Conservation (phyloP, 2,329 filamentous ascomycete genomes). For the Xylogone sp. region DNA sequence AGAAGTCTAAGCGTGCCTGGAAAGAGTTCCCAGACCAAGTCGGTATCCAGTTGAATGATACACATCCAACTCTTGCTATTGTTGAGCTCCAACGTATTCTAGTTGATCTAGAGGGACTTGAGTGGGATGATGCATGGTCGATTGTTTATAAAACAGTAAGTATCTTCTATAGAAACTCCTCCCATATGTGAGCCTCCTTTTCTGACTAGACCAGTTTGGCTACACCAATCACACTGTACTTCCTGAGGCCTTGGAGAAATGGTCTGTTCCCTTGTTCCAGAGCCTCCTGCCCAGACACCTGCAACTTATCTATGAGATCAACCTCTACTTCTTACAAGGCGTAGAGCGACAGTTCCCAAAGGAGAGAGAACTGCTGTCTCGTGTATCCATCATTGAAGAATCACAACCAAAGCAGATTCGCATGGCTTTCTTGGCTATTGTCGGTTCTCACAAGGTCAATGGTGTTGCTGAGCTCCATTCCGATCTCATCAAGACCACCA, state of each 20-base stretch:
- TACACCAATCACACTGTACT: slow-evolving; percentile 99
- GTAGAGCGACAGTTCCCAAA: slow-evolving; percentile 90
- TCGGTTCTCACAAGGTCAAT: slow-evolving; percentile 98
- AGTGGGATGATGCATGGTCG: slow-evolving; percentile 90
- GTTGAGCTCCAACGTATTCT: slow-evolving; percentile 94
- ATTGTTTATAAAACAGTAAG: slow-evolving; percentile 67
- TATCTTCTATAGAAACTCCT: slow-evolving; percentile 10
- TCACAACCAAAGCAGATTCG: slow-evolving; percentile 96
- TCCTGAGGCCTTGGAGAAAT: slow-evolving; percentile 95
- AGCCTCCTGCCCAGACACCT: slow-evolving; percentile 90
- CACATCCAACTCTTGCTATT: slow-evolving; percentile 92
- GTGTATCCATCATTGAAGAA: slow-evolving; percentile 98
- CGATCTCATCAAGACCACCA: slow-evolving; percentile 97
- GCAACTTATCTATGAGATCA: slow-evolving; percentile 98
- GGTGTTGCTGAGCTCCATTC: slow-evolving; percentile 97
- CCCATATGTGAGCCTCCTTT: background rate
- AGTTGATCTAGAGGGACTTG: slow-evolving; percentile 81
- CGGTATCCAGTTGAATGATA: slow-evolving; percentile 97
- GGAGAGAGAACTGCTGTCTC: slow-evolving; percentile 76
- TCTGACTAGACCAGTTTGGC: slow-evolving; percentile 54
- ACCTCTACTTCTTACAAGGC: slow-evolving; percentile 83
- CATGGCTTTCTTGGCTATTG: slow-evolving; percentile 93
- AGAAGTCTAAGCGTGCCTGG: slow-evolving; percentile 92
- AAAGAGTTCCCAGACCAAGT: slow-evolving; percentile 90
- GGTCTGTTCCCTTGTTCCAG: slow-evolving; percentile 90